Percentiles rank a stretch among this genome's conserved stretches.
These are phyloP conservation scores for Lasiosphaeria ovina DNA, from an alignment of 495 filamentous ascomycete species.

Conservation along the genomic window DNA sequence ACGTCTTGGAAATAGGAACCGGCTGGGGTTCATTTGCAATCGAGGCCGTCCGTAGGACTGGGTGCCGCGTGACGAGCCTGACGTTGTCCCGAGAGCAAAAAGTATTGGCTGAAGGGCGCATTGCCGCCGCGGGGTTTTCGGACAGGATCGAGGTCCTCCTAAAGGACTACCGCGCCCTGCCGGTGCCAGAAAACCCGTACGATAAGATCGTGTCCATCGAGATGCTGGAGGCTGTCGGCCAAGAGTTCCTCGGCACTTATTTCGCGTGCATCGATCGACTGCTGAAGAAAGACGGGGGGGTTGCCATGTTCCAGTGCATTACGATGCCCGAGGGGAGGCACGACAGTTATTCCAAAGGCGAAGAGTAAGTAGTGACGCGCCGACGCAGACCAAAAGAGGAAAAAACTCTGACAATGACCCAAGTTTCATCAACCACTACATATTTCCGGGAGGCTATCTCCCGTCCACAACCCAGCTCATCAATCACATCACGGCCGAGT, in stretches of 20 bases:
- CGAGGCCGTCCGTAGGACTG: conserved; percentile 55
- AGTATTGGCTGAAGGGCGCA: conserved; percentile 55
- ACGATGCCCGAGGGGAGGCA: conserved; percentile 65
- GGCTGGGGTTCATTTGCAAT: conserved; percentile 70
- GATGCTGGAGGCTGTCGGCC: conserved; percentile 73
- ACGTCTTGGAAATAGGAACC: conserved; percentile 67
- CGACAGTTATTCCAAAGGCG: conserved; percentile 41
- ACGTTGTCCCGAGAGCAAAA: conserved; percentile 64
- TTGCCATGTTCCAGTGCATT: conserved; percentile 72
- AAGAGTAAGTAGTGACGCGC: conserved; percentile 37
- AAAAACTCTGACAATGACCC: not conserved
- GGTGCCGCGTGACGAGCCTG: conserved; percentile 61
- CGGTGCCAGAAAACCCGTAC: conserved; percentile 51
- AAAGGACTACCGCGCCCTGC: conserved; percentile 59
- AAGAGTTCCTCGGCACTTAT: conserved; percentile 60
- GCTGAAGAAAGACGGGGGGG: conserved; percentile 61
- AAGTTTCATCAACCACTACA: conserved; percentile 69
- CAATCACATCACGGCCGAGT: conserved; percentile 56
- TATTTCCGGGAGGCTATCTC: conserved; percentile 72
- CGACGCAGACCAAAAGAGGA: not conserved
- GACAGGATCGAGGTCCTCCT: conserved; percentile 57
- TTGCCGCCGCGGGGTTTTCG: conserved; percentile 50
- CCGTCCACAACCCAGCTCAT: conserved; percentile 64
- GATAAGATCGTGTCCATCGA: conserved; percentile 72
- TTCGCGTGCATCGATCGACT: conserved; percentile 58